Evolutionary conservation across 2,329 filamentous ascomycete genomes (phyloP), one percentile per base, ranked within the genome.

Genomic region (Fusarium transvaalense): DNA sequence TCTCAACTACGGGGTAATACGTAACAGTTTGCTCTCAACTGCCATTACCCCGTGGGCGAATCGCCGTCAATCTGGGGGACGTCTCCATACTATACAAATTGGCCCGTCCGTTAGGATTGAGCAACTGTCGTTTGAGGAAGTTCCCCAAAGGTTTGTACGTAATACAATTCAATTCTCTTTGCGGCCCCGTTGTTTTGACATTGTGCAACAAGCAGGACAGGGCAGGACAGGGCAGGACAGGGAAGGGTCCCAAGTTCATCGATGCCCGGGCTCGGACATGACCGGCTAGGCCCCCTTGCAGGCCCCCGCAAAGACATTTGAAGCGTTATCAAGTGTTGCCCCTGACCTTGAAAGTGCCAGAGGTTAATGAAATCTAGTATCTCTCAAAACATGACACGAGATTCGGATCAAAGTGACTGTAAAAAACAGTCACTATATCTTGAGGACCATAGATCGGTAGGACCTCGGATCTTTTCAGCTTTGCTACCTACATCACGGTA

Each of bases 71-170:
- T 74, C 71, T 69, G 71, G 71, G 71, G 71, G 71, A 74, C 39
- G 56, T 65, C 64, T 72, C 69, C 71, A 72, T 72, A 50, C 37
- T 32, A 25, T 56, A 50, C 61, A 43, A 34, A 63, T 48, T 61
- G 56, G 57, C 34, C 38, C 43, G 58, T 27, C 32, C 37, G 34
- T 32, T 38, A 53, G 60, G 42, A 62, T 54, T 41, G 50, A 56
- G 54, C 23, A 55, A 63, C 34, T 50, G 29, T 55, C 38, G 32
- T 46, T 66, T 56, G 52, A 64, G 60, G 29, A 50, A 65, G 41
- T 66, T 66, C 57, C 48, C 65, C 66, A 64, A 47, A 47, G 46
- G 45, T 58, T 72, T 73, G 71, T 74, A 73, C 71, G 71, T 73
- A 73, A 73, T 67, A 48, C 23, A 63, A 71, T 71, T 43, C 60